These are phyloP conservation scores for Cryptosporidium canis DNA, from an alignment of 169 alveolate species.

Conservation along the genomic window DNA sequence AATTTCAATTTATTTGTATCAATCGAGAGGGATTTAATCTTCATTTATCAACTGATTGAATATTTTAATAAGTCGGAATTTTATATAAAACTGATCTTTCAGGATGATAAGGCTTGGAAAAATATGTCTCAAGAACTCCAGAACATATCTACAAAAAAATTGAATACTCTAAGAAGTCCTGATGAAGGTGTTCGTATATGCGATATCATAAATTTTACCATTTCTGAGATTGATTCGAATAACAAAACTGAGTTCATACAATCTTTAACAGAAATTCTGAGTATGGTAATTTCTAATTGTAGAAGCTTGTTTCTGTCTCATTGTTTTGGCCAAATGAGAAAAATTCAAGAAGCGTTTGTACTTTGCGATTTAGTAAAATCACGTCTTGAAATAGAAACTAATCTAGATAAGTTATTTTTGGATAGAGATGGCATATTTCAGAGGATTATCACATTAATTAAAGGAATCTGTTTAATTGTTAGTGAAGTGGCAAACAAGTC, in stretches of 20 bases:
- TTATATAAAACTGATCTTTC: neutral
- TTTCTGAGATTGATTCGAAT: conserved; percentile 32
- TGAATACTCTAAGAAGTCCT: neutral
- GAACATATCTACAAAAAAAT: neutral
- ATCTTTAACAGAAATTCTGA: neutral
- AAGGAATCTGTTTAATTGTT: neutral
- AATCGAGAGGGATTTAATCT: conserved; percentile 46
- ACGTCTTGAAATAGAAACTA: conserved; percentile 7
- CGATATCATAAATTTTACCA: conserved; percentile 20
- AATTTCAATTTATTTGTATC: conserved; percentile 42
- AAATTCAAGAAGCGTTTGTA: conserved; percentile 59
- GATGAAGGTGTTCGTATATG: conserved; percentile 63
- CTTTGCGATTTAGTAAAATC: conserved; percentile 56
- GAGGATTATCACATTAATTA: conserved; percentile 11
- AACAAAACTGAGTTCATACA: neutral
- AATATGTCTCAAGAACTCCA: neutral
- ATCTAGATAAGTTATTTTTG: neutral
- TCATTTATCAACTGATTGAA: conserved; percentile 3
- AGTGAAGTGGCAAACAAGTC: conserved; percentile 5
- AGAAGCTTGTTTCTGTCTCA: conserved; percentile 48
- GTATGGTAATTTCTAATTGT: neutral
- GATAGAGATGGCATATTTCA: conserved; percentile 12
- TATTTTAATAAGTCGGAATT: conserved; percentile 31
- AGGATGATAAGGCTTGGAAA: neutral
- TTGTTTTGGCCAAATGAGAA: conserved; percentile 17